Evolutionary conservation across 1,139 yeast species (phyloP), one percentile per base, ranked within the genome.

Genomic region (Magnusiomyces tetraspermus): DNA sequence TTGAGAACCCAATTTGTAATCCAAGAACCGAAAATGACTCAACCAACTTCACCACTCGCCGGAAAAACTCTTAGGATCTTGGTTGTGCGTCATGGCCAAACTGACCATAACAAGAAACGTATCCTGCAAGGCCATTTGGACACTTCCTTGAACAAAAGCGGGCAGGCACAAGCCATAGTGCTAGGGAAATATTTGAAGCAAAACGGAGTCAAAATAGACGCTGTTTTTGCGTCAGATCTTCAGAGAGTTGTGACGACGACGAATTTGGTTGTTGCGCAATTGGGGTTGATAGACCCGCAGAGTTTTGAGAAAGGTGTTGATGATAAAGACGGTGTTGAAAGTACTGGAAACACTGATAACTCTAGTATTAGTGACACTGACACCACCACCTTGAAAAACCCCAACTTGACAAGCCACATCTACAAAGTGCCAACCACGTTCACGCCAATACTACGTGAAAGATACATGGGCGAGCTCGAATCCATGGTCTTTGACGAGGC

Each of bases 11-110:
- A n/a, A n/a, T n/a, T n/a, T n/a, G n/a, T n/a, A n/a, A n/a, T n/a
- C n/a, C n/a, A n/a, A n/a, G n/a, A n/a, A n/a, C n/a, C 11, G 33
- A 28, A 28, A 6, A 28, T 6, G 33, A 8, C 33, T 6, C 11
- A 28, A 33, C 10, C 38, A 33, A 33, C n/a, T n/a, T 33, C 17
- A 28, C 6, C 31, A 11, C 31, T 11, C 17, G 17, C 42, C 5
- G 24, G n/a, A 17, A 17, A 30, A 11, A 53, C 53, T 6, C 68
- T 83, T 2, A 71, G 88, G 24, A 64, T 86, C 1, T 80, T 83
- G 59, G 65, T 85, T 2, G 77, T 86, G 4, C 76, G 95, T 61
- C 95, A 86, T 61, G 95, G 95, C 2, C 92, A 84, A 64, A 86
- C 95, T 0, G 81, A 80, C 55, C 81, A 82, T 64, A 86, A 86